phyloP scores from a whole-genome alignment of 495 filamentous ascomycete species.

The Penicillium argentinense region DNA sequence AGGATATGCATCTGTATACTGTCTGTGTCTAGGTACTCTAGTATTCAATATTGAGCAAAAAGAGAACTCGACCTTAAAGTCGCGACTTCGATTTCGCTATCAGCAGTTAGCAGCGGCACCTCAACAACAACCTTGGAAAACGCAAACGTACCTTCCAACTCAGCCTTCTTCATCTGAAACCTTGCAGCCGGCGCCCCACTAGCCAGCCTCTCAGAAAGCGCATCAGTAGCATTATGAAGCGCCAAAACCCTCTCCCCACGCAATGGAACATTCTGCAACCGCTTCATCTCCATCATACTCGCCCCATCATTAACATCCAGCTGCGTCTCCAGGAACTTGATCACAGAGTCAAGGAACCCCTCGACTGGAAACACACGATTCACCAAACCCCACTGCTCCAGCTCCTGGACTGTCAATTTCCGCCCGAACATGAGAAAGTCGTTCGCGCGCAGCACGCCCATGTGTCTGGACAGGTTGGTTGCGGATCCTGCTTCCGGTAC shows the following conservation, averaged over 20 bases:
- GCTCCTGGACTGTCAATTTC: conserved; percentile 14
- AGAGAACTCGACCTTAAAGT: not conserved
- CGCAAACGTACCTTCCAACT: conserved; percentile 12
- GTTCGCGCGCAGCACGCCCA: conserved; percentile 21
- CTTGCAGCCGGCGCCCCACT: conserved; percentile 15
- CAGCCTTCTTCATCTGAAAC: conserved; percentile 14
- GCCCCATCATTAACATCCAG: conserved; percentile 15
- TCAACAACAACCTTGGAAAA: not conserved
- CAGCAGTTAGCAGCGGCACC: not conserved
- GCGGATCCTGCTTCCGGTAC: conserved; percentile 17
- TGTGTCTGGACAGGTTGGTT: conserved; percentile 14
- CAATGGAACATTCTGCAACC: conserved; percentile 16
- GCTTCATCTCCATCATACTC: conserved; percentile 24
- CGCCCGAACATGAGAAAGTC: conserved; percentile 23
- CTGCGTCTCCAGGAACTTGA: conserved; percentile 15
- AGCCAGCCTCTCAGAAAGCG: conserved; percentile 19
- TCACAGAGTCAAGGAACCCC: conserved; percentile 14
- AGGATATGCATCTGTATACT: too few relatives aligned
- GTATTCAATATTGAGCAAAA: too few relatives aligned
- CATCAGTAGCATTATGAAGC: conserved; percentile 20
- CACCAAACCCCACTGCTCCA: conserved; percentile 8
- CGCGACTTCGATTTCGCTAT: not conserved
- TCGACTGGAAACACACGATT: conserved; percentile 18
- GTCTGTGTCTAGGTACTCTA: too few relatives aligned
- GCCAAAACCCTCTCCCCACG: conserved; percentile 14